A percentile compares a stretch with the other conserved stretches of the same genome.
These are phyloP conservation scores for Aspergillus glaucus DNA, from an alignment of 2,329 filamentous ascomycete species.

Conservation along the genomic window DNA sequence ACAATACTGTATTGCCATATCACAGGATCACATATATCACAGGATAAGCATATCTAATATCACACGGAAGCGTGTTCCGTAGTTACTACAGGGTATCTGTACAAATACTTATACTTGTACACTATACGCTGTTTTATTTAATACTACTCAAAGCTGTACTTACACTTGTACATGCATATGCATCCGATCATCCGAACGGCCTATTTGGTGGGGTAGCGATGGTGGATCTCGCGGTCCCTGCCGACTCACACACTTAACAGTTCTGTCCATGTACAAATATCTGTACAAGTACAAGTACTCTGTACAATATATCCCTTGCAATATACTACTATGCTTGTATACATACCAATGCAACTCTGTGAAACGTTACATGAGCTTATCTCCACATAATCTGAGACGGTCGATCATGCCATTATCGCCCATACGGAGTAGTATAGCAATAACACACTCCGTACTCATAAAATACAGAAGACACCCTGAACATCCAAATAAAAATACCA, in stretches of 20 bases:
- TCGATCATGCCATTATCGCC: slow-evolving; percentile 7
- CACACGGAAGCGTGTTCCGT: no score
- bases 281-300: no score
- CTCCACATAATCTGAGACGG: slow-evolving; percentile 32
- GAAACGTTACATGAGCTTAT: slow-evolving; percentile 35
- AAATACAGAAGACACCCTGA: slow-evolving; percentile 1
- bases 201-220: background rate
- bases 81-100: no score
- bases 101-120: no score
- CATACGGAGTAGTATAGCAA: slow-evolving; percentile 4
- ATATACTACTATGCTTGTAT: background rate
- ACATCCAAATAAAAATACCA: slow-evolving; percentile 11
- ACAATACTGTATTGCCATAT: no score
- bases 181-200: background rate
- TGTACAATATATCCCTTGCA: no score
- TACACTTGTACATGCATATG: slow-evolving; percentile 3
- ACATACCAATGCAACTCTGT: slow-evolving; percentile 16
- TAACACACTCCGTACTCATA: background rate
- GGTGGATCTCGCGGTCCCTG: background rate
- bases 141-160: background rate
- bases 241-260: no score
- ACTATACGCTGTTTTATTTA: no score
- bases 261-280: no score
- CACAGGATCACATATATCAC: no score
- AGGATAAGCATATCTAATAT: no score